A percentile compares a stretch with the other conserved stretches of the same genome.
Conservation (phyloP, 805 yeast genomes). For the Candida ponderosae region DNA sequence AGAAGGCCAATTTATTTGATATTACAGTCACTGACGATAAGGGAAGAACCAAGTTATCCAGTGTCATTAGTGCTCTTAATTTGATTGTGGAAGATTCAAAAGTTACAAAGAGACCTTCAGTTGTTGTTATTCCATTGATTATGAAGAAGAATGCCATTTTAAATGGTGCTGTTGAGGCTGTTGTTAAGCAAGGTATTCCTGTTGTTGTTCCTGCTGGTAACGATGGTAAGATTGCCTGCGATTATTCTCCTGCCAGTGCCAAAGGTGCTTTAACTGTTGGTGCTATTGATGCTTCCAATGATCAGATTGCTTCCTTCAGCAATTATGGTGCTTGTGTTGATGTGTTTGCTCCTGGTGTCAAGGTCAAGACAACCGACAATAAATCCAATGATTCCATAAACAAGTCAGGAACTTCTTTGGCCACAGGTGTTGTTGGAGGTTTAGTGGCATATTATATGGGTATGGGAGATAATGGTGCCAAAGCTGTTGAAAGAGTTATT, state of each 20-base stretch:
- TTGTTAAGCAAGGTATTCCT: conserved; percentile 33
- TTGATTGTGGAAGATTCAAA: conserved; percentile 20
- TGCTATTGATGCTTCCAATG: conserved; percentile 66
- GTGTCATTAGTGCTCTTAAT: conserved; percentile 25
- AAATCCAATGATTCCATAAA: conserved; percentile 20
- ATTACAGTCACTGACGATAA: conserved; percentile 32
- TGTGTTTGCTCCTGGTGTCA: conserved; percentile 41
- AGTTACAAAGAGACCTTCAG: conserved; percentile 27
- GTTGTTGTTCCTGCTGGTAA: conserved; percentile 47
- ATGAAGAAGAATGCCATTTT: conserved; percentile 30
- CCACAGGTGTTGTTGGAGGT: conserved; percentile 39
- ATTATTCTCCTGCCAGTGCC: conserved; percentile 39
- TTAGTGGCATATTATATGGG: conserved; percentile 36
- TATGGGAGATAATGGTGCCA: conserved; percentile 26
- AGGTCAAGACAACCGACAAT: conserved; percentile 32
- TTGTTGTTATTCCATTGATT: conserved; percentile 30
- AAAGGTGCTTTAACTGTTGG: conserved; percentile 73
- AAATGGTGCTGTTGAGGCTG: conserved; percentile 36
- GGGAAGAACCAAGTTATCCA: conserved; percentile 27
- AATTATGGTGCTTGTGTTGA: conserved; percentile 51
- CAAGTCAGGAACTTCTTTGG: conserved; percentile 42
- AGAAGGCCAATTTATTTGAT: conserved; percentile 34
- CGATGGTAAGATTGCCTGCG: conserved; percentile 34
- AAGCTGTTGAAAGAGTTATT: conserved; percentile 32
- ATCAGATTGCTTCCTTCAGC: conserved; percentile 39